These are phyloP conservation scores for Aspergillus sclerotialis DNA, from an alignment of 2,329 filamentous ascomycete genomes.

Conservation along the genomic window DNA sequence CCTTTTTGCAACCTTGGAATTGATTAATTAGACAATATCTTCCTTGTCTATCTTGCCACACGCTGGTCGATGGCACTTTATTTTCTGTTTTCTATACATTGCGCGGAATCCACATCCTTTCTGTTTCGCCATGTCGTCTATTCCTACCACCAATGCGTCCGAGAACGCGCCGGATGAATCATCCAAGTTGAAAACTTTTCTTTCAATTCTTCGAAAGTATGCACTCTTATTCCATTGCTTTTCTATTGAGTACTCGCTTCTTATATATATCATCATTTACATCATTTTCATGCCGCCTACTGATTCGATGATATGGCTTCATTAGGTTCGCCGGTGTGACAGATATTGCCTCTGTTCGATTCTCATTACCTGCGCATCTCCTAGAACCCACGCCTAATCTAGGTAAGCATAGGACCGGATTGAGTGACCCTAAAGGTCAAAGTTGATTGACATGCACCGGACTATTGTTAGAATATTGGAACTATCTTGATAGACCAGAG, in stretches of 20 bases:
- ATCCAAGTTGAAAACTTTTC: conserved; percentile 82
- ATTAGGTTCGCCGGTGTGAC: conserved; percentile 87
- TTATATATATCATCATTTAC: background rate
- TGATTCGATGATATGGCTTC: conserved; percentile 9
- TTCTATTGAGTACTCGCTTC: no score
- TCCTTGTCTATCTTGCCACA: no score
- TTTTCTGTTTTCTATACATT: no score
- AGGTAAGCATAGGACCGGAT: conserved; percentile 35
- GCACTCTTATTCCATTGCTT: conserved; percentile 19
- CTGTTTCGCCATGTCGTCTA: conserved; percentile 22
- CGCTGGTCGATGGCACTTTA: no score
- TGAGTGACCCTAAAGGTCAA: background rate
- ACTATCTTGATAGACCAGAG: conserved; percentile 91
- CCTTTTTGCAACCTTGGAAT: no score
- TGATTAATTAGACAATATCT: no score
- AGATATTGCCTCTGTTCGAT: conserved; percentile 91
- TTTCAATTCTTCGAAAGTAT: conserved; percentile 82
- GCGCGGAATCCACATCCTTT: no score
- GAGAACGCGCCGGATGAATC: conserved; percentile 66
- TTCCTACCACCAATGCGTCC: conserved; percentile 20
- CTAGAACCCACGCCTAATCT: conserved; percentile 94
- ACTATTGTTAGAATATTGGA: conserved; percentile 74
- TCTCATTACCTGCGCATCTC: conserved; percentile 90
- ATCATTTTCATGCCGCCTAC: conserved; percentile 2
- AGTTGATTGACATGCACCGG: conserved; percentile 9